Evolutionary conservation across 2,329 filamentous ascomycete species (phyloP).

Genomic region (Tricladium varicosporioides): DNA sequence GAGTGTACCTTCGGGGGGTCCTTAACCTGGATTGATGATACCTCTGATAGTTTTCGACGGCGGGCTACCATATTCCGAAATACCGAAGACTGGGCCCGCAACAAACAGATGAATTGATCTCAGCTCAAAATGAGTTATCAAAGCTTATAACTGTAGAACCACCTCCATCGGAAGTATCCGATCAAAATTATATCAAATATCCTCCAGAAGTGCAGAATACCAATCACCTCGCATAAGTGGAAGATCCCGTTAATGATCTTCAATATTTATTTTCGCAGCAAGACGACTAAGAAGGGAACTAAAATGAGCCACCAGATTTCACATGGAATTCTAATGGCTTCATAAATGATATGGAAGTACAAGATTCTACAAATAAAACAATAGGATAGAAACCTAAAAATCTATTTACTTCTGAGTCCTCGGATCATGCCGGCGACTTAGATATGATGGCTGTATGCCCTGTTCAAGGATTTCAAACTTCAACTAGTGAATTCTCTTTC

Average conservation of each 20-base stretch:
- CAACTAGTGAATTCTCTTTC: neutral
- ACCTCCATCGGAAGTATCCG: neutral
- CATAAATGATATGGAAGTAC: no score
- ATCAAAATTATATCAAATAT: neutral
- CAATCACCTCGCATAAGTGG: neutral
- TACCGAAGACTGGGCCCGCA: slow-evolving; percentile 37
- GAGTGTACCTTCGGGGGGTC: no score
- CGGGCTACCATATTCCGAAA: slow-evolving; percentile 41
- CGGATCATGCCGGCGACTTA: neutral
- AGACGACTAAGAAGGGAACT: no score
- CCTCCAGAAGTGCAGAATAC: neutral
- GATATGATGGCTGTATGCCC: neutral
- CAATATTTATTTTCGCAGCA: neutral
- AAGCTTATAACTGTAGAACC: neutral
- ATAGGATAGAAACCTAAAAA: neutral
- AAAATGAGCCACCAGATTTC: no score
- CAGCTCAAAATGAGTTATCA: neutral
- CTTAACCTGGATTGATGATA: no score
- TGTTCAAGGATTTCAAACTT: neutral
- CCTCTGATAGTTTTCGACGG: no score
- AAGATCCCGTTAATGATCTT: neutral
- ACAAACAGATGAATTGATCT: slow-evolving; percentile 35
- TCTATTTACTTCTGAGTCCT: neutral
- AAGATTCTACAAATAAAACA: no score
- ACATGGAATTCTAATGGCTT: no score